phyloP scores from a whole-genome alignment of 2,329 filamentous ascomycete species.

The Colletotrichum simmondsii region DNA sequence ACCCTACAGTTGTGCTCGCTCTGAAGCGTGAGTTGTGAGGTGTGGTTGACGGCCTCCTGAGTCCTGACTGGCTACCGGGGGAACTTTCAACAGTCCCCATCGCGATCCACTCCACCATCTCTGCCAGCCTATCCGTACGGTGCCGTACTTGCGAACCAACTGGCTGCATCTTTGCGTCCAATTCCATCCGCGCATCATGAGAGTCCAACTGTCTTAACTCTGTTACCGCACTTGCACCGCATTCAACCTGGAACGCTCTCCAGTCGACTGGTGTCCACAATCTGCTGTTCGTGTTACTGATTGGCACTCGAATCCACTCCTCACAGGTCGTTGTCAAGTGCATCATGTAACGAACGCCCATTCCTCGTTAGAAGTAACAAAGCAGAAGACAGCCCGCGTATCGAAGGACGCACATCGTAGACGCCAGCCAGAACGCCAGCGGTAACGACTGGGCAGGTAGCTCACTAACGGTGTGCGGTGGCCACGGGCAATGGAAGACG shows the following conservation, averaged over 20 bases:
- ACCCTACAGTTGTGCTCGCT: background rate
- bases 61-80: constrained; percentile 18
- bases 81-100: constrained; percentile 9
- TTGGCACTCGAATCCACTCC: background rate
- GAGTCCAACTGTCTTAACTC: background rate
- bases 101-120: constrained; percentile 16
- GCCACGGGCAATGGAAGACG: background rate
- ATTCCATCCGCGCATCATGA: background rate
- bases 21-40: background rate
- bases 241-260: background rate
- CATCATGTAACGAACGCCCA: background rate
- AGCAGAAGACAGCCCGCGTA: background rate
- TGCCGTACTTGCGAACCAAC: background rate
- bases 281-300: background rate
- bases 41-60: background rate
- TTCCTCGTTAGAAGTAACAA: background rate
- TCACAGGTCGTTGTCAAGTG: background rate
- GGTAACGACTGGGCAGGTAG: background rate
- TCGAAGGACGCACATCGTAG: background rate
- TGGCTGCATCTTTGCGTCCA: background rate
- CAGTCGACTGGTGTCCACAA: background rate
- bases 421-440: background rate
- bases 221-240: background rate
- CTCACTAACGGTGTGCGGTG: background rate
- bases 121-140: constrained; percentile 1